phyloP scores from a whole-genome alignment of 306 rosid species.

The Ceratonia siliqua region DNA sequence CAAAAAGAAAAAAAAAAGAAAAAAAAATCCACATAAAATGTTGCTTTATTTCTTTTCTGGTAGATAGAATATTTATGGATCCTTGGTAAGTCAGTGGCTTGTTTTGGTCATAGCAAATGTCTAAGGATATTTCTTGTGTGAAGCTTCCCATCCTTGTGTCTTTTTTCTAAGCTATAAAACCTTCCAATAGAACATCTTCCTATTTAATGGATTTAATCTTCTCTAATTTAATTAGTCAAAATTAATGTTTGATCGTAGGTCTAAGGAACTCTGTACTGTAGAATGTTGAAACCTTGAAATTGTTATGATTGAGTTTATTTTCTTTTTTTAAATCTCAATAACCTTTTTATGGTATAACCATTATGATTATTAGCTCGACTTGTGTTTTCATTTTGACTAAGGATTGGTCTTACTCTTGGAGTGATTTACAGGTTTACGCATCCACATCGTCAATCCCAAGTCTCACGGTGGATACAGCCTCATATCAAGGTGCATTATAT shows the following conservation, averaged over 20 bases:
- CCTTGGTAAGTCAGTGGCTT: constrained; percentile 8
- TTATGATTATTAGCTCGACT: constrained; percentile 14
- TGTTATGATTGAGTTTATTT: too few species aligned
- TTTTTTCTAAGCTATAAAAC: background rate
- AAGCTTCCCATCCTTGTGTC: background rate
- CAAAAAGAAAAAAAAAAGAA: too few species aligned
- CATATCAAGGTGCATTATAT: constrained; percentile 70
- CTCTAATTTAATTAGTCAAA: background rate
- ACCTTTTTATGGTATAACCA: constrained; percentile 6
- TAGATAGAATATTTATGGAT: background rate
- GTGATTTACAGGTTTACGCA: constrained; percentile 71
- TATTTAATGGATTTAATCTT: background rate
- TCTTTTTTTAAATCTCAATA: background rate
- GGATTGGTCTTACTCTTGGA: constrained; percentile 27
- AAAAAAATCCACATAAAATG: too few species aligned
- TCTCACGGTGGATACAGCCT: constrained; percentile 94
- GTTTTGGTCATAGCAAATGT: constrained; percentile 23
- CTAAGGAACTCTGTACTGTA: background rate
- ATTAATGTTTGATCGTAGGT: background rate
- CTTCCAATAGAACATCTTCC: background rate
- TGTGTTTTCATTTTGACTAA: constrained; percentile 6
- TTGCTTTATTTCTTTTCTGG: too few species aligned
- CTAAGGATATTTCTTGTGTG: background rate
- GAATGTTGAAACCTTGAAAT: background rate
- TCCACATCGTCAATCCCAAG: constrained; percentile 79